Conservation (phyloP, 208 protist species). For the Endotrypanum monterogeii region DNA sequence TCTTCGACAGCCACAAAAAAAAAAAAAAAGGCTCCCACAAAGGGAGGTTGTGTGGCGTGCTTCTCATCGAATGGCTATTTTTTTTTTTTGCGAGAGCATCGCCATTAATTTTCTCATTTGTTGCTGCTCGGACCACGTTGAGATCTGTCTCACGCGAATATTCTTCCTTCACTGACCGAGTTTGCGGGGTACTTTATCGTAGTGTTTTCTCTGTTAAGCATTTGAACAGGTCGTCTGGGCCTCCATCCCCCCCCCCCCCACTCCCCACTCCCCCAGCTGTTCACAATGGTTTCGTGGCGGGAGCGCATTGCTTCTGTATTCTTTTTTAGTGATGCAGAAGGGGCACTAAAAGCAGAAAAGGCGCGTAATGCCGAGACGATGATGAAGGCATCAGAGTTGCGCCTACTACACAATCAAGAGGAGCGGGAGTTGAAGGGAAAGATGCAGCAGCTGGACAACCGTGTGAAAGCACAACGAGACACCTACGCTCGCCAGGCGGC, state of each 20-base stretch:
- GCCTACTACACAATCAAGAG: constrained; percentile 44
- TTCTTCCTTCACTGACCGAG: too few species aligned
- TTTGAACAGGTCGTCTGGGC: not conserved
- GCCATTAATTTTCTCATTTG: too few species aligned
- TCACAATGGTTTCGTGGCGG: constrained; percentile 35
- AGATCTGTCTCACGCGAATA: too few species aligned
- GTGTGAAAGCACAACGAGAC: constrained; percentile 53
- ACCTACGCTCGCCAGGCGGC: constrained; percentile 45
- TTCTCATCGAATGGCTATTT: too few species aligned
- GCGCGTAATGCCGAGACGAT: constrained; percentile 80
- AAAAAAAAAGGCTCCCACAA: too few species aligned
- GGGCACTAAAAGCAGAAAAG: constrained; percentile 53
- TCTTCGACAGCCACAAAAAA: too few species aligned
- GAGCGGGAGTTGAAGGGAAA: constrained; percentile 35
- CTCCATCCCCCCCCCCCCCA: too few species aligned
- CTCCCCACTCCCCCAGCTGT: not conserved
- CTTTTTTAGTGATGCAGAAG: constrained; percentile 60
- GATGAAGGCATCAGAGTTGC: constrained; percentile 38
- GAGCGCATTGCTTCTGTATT: constrained; percentile 37
- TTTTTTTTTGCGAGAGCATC: too few species aligned
- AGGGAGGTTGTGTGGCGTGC: too few species aligned
- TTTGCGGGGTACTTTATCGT: too few species aligned
- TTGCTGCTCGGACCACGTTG: too few species aligned
- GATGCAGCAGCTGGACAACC: constrained; percentile 42
- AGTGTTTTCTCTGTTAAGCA: not conserved